Base-by-base conservation (phyloP, 2,329 filamentous ascomycete genomes). In the Parastagonospora nodorum region DNA sequence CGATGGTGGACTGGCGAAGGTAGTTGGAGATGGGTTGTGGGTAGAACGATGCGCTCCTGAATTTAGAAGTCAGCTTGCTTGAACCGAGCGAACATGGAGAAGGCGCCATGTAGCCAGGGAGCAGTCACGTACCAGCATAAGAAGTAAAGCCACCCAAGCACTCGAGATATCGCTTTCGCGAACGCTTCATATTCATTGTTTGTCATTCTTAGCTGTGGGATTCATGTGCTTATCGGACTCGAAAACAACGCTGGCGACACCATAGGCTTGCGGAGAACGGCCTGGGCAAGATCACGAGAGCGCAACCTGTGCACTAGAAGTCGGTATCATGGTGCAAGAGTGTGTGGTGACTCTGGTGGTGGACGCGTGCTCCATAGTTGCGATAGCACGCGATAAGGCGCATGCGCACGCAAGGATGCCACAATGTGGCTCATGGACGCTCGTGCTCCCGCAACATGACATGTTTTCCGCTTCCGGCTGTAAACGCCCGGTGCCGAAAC, bases 41-140 rank as follows among this genome's bases (percentile, higher is more conserved):
- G 73, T 97, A 97, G 77, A 97, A 97, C 12, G 91, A 96, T 12
- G 87, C 77, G 10, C 89, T 93, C 93, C 93, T 71, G 49, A 8
- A 36, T 5, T 28, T 35, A 2, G 24, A 27, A 16, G 33, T 55
- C 29, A 51, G 50, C 14, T 33, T 42, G 16, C 31, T 19, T 40
- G 24, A 19, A 8, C 29, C 5, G 11, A 8, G 27, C 16, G 11
- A 24, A 28, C 24, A 31, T 31, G 12, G 16, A 16, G 11, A 9
- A 19, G n/a, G 19, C 29, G 24, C 30, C 2, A 10, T 14, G 33
- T 35, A 8, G 33, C 5, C 2, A 27, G 7, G 10, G 37, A 50
- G 28, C 24, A 42, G 53, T 16, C 15, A 40, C 51, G 33, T 51
- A 70, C 72, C 72, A 74, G 49, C 56, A 59, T 16, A 75, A 49